These are phyloP conservation scores for Tephrocybe sp. DNA, from an alignment of 768 basidiomycete genomes.

Conservation along the genomic window DNA sequence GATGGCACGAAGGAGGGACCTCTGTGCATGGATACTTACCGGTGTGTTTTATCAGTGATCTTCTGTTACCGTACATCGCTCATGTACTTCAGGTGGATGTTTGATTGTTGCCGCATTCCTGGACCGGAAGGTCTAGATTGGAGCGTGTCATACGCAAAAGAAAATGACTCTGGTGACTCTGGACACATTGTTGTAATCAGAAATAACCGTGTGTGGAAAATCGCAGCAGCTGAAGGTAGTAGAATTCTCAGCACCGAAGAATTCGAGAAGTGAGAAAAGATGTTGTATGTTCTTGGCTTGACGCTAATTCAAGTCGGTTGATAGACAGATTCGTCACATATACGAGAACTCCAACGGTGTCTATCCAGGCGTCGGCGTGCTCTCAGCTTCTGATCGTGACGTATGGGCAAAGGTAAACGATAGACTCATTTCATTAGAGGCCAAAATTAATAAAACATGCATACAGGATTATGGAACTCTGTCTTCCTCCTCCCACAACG, in stretches of 20 bases:
- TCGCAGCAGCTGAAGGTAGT: constrained; percentile 56
- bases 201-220: constrained; percentile 81
- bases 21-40: constrained; percentile 85
- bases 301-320: background rate
- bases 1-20: constrained; percentile 68
- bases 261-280: constrained; percentile 50
- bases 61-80: background rate
- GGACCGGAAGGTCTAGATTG: constrained; percentile 74
- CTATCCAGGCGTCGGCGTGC: constrained; percentile 73
- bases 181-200: constrained; percentile 87
- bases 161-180: constrained; percentile 52
- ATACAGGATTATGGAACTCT: constrained; percentile 63
- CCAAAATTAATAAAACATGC: background rate
- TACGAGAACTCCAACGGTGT: constrained; percentile 59
- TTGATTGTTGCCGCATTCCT: constrained; percentile 83
- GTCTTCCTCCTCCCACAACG: constrained; percentile 57
- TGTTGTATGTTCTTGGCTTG: background rate
- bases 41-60: constrained; percentile 38
- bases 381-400: constrained; percentile 81
- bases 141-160: constrained; percentile 63
- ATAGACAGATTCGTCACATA: constrained; percentile 70
- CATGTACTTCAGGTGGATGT: constrained; percentile 70
- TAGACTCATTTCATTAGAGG: background rate
- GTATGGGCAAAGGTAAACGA: constrained; percentile 76
- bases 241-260: constrained; percentile 62